Base-by-base conservation (phyloP, 2,329 filamentous ascomycete species). In the Grosmannia clavigera region DNA sequence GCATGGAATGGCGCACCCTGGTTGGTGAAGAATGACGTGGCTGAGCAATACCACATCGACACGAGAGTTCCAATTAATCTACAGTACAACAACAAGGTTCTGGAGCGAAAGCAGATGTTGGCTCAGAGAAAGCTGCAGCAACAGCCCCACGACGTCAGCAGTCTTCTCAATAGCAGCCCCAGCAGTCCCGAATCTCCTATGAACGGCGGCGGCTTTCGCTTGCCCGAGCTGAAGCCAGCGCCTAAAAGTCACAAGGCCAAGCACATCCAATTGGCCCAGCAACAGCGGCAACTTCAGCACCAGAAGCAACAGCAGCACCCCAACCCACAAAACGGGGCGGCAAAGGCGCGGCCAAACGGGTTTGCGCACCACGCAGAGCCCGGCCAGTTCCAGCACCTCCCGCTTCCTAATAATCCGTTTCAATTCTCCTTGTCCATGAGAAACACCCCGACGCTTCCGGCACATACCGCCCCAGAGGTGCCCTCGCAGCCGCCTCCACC, bases 1-100 rank as follows among this genome's bases (percentile, higher is more conserved):
- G 83, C 90, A 4, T 97, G 92, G 90, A 92, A 85, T 62, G 92
- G 92, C n/a, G 94, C 94, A 0, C 92, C 94, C 0, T 99, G 94
- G 94, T 76, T 95, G 60, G 92, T 97, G 22, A 96, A 95, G 74
- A 81, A 87, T 43, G 85, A 90, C 59, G 85, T 82, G 61, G 94
- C 94, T 1, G 83, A 84, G 54, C 81, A 86, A 64, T 96, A 94
- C 71, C 86, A 90, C 63, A 94, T 99, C 64, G 86, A 90, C 63
- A 91, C 85, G n/a, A 84, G 90, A 58, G 84, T 97, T 14, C 94
- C 94, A 7, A 81, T 85, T 58, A 87, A 95, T 68, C 78, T 96
- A 19, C 86, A 86, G 58, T 86, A 95, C 70, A 90, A 92, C 64
- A 88, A 82, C 64, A 92, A 90, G 71, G 76, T 88, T 14, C 81